Evolutionary conservation across 306 rosid species (phyloP), one percentile per base, ranked within the genome.

Genomic region (Sindora glabra): DNA sequence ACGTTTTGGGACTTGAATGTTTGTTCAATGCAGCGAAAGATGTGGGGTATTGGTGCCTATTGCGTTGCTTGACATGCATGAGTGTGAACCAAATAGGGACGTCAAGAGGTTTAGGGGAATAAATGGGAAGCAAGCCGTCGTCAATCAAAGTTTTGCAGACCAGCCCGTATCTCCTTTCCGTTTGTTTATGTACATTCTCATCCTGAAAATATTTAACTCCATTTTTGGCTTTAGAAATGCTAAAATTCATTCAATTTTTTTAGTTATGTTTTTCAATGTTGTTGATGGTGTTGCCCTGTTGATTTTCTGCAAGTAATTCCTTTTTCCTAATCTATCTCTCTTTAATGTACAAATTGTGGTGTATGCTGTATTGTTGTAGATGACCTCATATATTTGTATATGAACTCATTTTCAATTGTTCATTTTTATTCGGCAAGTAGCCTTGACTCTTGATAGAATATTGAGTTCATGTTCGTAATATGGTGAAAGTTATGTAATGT

Each of bases 11-110:
- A 2, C 45, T 47, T 42, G 27, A 5, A 22, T 11, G 48, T 14
- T 27, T 49, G 47, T 37, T 21, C 62, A 8, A 53, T 48, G 67
- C 59, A 83, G 95, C 65, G 40, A 47, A 14, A 40, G 7, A 5
- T 78, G 90, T 41, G 87, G 76, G 6, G 36, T 60, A 2, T 80
- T 79, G 2, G 72, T 83, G 69, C 76, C 81, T 13, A 15, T 77
- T 62, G 69, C 81, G 9, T 59, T 83, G 78, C 73, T 73, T 59
- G 87, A 65, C 64, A 71, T 78, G 78, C 95, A 83, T 36, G 72
- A 65, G 29, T 81, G 87, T 62, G 78, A 78, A 10, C 11, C 42
- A 8, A 55, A 54, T 24, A 72, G 68, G 56, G 59, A 54, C 9
- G 40, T 65, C 15, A 78, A 81, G 77, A 80, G 81, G 68, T 80